These are phyloP conservation scores for Secale cereale DNA, from an alignment of 176 grass and related monocot genomes.

Conservation along the genomic window DNA sequence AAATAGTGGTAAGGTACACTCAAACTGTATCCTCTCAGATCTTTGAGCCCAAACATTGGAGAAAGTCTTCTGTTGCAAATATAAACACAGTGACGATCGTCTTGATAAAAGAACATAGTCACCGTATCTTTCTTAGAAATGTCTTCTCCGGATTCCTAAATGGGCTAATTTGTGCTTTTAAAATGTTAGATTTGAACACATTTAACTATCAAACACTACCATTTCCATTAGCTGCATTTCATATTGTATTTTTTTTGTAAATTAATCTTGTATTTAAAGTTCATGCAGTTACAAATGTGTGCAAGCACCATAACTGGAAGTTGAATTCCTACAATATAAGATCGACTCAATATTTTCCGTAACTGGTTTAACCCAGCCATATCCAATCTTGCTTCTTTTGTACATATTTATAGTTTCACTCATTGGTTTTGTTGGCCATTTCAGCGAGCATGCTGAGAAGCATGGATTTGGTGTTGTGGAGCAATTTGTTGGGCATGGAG, in stretches of 20 bases:
- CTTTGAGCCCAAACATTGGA: background rate
- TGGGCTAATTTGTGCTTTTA: background rate
- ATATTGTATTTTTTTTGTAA: too few relatives aligned
- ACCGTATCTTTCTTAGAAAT: background rate
- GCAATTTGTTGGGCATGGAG: conserved; percentile 85
- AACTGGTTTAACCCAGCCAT: too few relatives aligned
- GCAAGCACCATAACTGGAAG: too few relatives aligned
- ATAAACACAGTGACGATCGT: background rate
- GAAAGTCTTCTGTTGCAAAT: background rate
- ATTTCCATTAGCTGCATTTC: background rate
- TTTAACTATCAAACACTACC: background rate
- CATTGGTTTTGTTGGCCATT: conserved; percentile 17
- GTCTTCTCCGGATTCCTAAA: background rate
- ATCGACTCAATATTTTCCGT: too few relatives aligned
- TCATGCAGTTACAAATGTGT: too few relatives aligned
- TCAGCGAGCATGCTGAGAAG: conserved; percentile 80
- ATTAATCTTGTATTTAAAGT: too few relatives aligned
- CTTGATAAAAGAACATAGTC: background rate
- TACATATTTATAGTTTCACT: background rate
- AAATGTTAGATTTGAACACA: background rate
- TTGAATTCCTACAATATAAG: too few relatives aligned
- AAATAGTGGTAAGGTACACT: background rate
- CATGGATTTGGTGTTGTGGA: conserved; percentile 71
- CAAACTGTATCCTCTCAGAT: background rate
- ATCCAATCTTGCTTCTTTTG: too few relatives aligned